These are phyloP conservation scores for Yamadazyma aaseri DNA, from an alignment of 1,139 yeast genomes.

Conservation along the genomic window DNA sequence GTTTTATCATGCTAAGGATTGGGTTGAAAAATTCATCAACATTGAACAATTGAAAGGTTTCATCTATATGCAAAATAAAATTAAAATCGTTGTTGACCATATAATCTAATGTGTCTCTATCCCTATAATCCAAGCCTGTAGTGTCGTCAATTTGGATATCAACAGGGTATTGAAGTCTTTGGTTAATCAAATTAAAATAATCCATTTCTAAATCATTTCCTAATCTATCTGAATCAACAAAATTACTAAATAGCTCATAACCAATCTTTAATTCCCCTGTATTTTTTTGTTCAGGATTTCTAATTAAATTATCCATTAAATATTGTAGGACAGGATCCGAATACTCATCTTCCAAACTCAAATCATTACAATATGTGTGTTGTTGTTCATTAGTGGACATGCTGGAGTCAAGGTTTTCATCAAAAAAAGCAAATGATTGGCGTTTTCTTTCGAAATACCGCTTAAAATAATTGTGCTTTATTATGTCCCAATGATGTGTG, in stretches of 20 bases:
- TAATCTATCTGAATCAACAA: conserved; percentile 6
- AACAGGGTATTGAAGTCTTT: neutral
- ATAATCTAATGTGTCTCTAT: conserved; percentile 11
- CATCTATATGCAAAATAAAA: conserved; percentile 7
- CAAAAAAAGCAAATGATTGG: neutral
- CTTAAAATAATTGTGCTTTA: neutral
- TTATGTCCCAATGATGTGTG: neutral
- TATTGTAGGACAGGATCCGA: neutral
- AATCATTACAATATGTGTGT: neutral
- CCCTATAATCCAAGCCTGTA: conserved; percentile 11
- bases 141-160: conserved; percentile 4
- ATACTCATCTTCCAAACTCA: neutral
- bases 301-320: conserved; percentile 3
- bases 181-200: conserved; percentile 7
- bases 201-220: conserved; percentile 5
- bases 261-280: conserved; percentile 1
- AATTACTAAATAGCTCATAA: conserved; percentile 7
- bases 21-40: conserved; percentile 11
- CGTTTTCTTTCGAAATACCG: neutral
- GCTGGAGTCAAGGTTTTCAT: neutral
- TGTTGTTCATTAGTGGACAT: neutral
- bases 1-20: conserved; percentile 6
- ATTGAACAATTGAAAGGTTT: conserved; percentile 10
- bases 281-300: neutral
- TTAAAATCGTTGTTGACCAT: conserved; percentile 9